Conservation (phyloP, 768 basidiomycete genomes). For the Tylopilus cervinicoccineus region DNA sequence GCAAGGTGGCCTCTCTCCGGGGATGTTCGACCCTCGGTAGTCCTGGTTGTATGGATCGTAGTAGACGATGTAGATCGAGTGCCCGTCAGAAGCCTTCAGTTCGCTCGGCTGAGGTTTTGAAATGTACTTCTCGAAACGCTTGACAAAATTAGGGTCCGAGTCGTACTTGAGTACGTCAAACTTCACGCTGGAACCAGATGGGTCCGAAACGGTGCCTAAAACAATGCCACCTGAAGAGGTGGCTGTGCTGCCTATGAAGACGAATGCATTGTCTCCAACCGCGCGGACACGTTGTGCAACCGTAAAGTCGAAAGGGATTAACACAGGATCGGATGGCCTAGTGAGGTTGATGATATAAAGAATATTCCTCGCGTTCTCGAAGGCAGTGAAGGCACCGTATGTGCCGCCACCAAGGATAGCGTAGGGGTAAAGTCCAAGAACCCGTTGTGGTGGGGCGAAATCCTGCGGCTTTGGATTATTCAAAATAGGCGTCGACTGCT, state of each 20-base stretch:
- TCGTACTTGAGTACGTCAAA: slow-evolving; percentile 9
- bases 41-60: slow-evolving; percentile 60
- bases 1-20: slow-evolving; percentile 60
- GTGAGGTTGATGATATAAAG: slow-evolving; percentile 30
- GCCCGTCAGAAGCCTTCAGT: slow-evolving; percentile 4
- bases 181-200: slow-evolving; percentile 4
- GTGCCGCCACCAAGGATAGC: slow-evolving; percentile 20
- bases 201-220: slow-evolving; percentile 2
- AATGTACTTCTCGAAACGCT: slow-evolving; percentile 1
- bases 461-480: slow-evolving; percentile 19
- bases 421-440: slow-evolving; percentile 16
- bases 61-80: slow-evolving; percentile 49
- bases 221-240: slow-evolving; percentile 8
- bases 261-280: neutral
- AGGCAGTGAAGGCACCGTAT: slow-evolving; percentile 29
- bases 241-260: slow-evolving; percentile 8
- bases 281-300: slow-evolving; percentile 15
- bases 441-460: slow-evolving; percentile 21
- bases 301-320: slow-evolving; percentile 5
- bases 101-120: slow-evolving; percentile 8
- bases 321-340: neutral
- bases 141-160: slow-evolving; percentile 6
- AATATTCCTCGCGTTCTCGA: slow-evolving; percentile 27
- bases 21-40: slow-evolving; percentile 38
- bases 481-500: slow-evolving; percentile 25